Conservation (phyloP, 768 basidiomycete species). For the Coprinellus aureogranulatus region DNA sequence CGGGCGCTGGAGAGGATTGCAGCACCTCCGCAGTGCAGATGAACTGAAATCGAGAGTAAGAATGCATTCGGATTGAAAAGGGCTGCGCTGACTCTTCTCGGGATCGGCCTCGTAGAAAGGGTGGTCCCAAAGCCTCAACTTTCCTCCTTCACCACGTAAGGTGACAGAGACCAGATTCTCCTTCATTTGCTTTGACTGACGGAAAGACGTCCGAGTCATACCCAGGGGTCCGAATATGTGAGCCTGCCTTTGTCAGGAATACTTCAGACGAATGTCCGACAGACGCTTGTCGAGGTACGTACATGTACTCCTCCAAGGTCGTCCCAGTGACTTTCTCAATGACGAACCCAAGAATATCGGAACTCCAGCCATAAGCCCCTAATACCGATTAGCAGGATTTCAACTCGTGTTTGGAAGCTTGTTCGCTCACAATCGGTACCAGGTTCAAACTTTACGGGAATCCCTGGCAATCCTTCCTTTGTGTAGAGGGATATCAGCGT, state of each 20-base stretch:
- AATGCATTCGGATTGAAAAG: too few relatives aligned
- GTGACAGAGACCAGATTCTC: slow-evolving; percentile 19
- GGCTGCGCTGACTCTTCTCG: slow-evolving; percentile 21
- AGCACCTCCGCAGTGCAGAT: neutral
- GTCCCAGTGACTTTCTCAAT: slow-evolving; percentile 27
- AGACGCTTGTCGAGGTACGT: slow-evolving; percentile 1
- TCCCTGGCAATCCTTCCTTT: slow-evolving; percentile 24
- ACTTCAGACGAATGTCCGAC: neutral
- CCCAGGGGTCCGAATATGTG: slow-evolving; percentile 30
- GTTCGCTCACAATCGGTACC: slow-evolving; percentile 31
- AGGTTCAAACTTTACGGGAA: slow-evolving; percentile 31
- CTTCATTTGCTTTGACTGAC: slow-evolving; percentile 25
- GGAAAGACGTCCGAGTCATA: slow-evolving; percentile 28
- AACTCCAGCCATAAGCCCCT: slow-evolving; percentile 33
- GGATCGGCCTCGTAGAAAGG: slow-evolving; percentile 30
- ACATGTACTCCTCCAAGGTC: slow-evolving; percentile 31
- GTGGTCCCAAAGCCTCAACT: slow-evolving; percentile 18
- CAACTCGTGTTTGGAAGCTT: too few relatives aligned
- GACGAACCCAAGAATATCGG: slow-evolving; percentile 29
- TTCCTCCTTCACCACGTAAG: slow-evolving; percentile 20
- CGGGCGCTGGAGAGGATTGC: slow-evolving; percentile 1
- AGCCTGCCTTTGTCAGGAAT: slow-evolving; percentile 19
- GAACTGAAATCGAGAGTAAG: too few relatives aligned
- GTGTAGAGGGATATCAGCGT: neutral
- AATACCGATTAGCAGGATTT: too few relatives aligned